A percentile compares a stretch with the other conserved stretches of the same genome.
phyloP scores from a whole-genome alignment of 371 early-diverging fungal genomes.

The Mitosporidium daphniae region DNA sequence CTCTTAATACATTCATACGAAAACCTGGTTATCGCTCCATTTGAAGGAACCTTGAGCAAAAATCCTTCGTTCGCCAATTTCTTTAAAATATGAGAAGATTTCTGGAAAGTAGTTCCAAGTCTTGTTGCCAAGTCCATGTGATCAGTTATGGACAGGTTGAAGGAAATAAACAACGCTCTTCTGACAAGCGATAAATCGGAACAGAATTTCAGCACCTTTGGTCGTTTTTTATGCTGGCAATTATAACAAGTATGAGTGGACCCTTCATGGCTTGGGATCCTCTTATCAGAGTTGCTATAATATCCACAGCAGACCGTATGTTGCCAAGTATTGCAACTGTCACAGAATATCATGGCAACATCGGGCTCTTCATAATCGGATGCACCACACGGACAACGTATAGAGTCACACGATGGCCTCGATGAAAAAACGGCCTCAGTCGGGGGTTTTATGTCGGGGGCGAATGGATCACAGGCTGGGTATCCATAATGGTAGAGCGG shows the following conservation, averaged over 20 bases:
- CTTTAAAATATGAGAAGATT: constrained; percentile 1
- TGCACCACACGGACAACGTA: constrained; percentile 3
- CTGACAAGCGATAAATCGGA: constrained; percentile 2
- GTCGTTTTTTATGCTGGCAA: not conserved
- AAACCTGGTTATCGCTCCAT: not conserved
- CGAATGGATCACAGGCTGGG: too few species aligned
- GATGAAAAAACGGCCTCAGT: not conserved
- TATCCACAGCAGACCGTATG: constrained; percentile 8
- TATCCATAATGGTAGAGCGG: too few species aligned
- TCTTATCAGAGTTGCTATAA: constrained; percentile 5
- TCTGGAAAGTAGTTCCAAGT: constrained; percentile 2
- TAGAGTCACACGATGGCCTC: constrained; percentile 1
- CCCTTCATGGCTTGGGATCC: constrained; percentile 3
- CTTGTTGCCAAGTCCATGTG: constrained; percentile 1
- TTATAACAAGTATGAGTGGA: constrained; percentile 4
- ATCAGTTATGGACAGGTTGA: constrained; percentile 2
- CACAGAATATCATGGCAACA: constrained; percentile 5
- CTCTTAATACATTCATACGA: constrained; percentile 3
- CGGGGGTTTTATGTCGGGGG: too few species aligned
- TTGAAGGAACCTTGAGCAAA: constrained; percentile 2
- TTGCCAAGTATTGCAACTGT: constrained; percentile 4
- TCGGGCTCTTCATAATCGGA: too few species aligned
- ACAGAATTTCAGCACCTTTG: not conserved
- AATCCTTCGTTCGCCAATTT: constrained; percentile 4
- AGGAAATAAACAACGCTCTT: constrained; percentile 3